Percentiles rank a stretch among this genome's conserved stretches.
Evolutionary conservation across 495 filamentous ascomycete species (phyloP).

Genomic region (Astrothelium subdiscretum): DNA sequence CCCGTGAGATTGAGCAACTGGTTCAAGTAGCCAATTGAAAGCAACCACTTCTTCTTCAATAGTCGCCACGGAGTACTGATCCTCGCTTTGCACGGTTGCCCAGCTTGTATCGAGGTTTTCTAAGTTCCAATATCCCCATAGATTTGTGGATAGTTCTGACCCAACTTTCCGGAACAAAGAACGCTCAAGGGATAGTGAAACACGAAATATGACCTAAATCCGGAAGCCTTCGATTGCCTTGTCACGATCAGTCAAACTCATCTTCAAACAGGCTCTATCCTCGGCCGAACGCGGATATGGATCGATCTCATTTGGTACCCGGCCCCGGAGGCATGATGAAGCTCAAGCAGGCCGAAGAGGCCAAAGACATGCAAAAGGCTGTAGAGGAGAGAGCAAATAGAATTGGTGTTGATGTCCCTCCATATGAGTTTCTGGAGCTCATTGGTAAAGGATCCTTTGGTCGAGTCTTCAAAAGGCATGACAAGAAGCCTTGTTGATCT

Average conservation of each 20-base stretch:
- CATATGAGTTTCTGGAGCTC: conserved; percentile 75
- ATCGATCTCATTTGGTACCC: conserved; percentile 10
- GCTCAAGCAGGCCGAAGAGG: conserved; percentile 84
- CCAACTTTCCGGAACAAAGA: too few species aligned
- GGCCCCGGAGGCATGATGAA: conserved; percentile 14
- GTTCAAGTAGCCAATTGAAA: neutral
- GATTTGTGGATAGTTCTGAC: too few species aligned
- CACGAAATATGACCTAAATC: too few species aligned
- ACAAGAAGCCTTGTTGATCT: conserved; percentile 4
- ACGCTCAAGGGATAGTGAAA: too few species aligned
- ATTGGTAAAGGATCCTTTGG: conserved; percentile 96
- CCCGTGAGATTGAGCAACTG: neutral
- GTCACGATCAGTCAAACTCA: too few species aligned
- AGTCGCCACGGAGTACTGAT: too few species aligned
- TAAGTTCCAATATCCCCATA: too few species aligned
- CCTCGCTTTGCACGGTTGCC: too few species aligned
- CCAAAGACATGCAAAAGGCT: conserved; percentile 74
- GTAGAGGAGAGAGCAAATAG: conserved; percentile 25
- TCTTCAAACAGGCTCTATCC: too few species aligned
- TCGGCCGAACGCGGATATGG: conserved; percentile 6
- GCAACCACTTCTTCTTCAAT: neutral
- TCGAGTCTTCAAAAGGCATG: conserved; percentile 75
- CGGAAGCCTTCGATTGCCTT: too few species aligned
- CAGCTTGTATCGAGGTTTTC: too few species aligned
- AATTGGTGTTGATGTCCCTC: conserved; percentile 27